Evolutionary conservation across 2,329 filamentous ascomycete genomes (phyloP), one percentile per base, ranked within the genome.

Genomic region (Akanthomyces lecanii): DNA sequence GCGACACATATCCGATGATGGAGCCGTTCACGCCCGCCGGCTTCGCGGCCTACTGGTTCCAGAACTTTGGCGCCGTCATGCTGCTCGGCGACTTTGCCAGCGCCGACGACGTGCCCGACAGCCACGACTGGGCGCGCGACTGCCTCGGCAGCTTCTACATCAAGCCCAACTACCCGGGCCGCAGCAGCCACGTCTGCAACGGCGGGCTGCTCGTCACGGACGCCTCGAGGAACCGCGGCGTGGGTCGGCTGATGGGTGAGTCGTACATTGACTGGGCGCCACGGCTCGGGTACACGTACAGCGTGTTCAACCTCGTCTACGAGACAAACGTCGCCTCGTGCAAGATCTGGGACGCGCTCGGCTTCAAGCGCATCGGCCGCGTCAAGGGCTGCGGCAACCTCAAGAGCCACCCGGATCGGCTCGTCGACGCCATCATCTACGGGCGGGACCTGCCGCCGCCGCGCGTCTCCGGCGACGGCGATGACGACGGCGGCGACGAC

Each of bases 131-230:
- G 92, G 84, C 86, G 67, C 88, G 87, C 71, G 83, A 89, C 70
- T 96, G 92, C 70, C 79, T 97, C 50, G 92, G 92, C 63, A 96
- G 91, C 77, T 96, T 96, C 77, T 96, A 95, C 77, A 90, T 96
- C 81, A 93, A 95, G 78, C 92, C 92, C 54, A 96, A 97, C 76
- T 97, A 96, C 74, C 92, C 92, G 0, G 92, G 92, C 54, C 85
- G 92, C 64, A 95, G 90, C 77, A 95, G 90, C 75, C 92, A 97
- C 79, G 86, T 96, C 57, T 96, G 91, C 79, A 97, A 96, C 72
- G 93, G 86, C 64, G 89, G 88, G 38, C 91, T 92, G 71, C 79
- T 92, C 59, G 89, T 91, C 64, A 91, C 89, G 11, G 87, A 89
- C 71, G 86, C 86, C 14, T 83, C 87, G 58, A 86, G 89, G 65